Evolutionary conservation across 2,329 filamentous ascomycete genomes (phyloP).

Genomic region (Tolypocladium paradoxum): DNA sequence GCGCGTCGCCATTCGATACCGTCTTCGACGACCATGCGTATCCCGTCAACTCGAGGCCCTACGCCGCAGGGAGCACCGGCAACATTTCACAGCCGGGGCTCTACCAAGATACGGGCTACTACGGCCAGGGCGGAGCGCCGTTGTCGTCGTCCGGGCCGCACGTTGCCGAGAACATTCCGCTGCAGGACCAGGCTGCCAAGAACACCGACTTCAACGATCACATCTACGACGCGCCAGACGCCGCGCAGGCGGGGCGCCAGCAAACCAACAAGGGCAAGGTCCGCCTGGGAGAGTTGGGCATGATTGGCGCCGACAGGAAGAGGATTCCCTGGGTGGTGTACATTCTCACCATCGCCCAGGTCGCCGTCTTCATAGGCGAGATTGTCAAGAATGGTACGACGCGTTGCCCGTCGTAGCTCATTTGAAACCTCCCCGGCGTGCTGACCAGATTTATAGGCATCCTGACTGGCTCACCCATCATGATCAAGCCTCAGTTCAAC

Average conservation of each 20-base stretch:
- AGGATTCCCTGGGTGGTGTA: slow-evolving; percentile 74
- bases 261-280: slow-evolving; percentile 32
- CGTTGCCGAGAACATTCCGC: slow-evolving; percentile 43
- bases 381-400: slow-evolving; percentile 69
- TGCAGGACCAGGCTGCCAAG: slow-evolving; percentile 38
- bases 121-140: slow-evolving; percentile 30
- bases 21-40: slow-evolving; percentile 61
- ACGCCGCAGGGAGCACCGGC: slow-evolving; percentile 24
- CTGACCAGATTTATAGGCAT: slow-evolving; percentile 39
- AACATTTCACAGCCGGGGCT: slow-evolving; percentile 24
- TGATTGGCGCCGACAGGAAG: slow-evolving; percentile 44
- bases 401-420: not conserved
- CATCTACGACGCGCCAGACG: slow-evolving; percentile 45
- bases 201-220: slow-evolving; percentile 41
- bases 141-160: slow-evolving; percentile 22
- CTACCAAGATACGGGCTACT: slow-evolving; percentile 46
- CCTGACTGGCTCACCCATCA: slow-evolving; percentile 67
- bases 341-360: slow-evolving; percentile 62
- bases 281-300: slow-evolving; percentile 47
- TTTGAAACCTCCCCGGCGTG: not conserved
- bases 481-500: slow-evolving; percentile 80
- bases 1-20: slow-evolving; percentile 48
- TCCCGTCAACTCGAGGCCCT: slow-evolving; percentile 35
- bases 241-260: slow-evolving; percentile 10
- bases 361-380: slow-evolving; percentile 81